A percentile compares a stretch with the other conserved stretches of the same genome.
phyloP scores from a whole-genome alignment of 345 rosid genomes.

The Crucihimalaya himalaica region DNA sequence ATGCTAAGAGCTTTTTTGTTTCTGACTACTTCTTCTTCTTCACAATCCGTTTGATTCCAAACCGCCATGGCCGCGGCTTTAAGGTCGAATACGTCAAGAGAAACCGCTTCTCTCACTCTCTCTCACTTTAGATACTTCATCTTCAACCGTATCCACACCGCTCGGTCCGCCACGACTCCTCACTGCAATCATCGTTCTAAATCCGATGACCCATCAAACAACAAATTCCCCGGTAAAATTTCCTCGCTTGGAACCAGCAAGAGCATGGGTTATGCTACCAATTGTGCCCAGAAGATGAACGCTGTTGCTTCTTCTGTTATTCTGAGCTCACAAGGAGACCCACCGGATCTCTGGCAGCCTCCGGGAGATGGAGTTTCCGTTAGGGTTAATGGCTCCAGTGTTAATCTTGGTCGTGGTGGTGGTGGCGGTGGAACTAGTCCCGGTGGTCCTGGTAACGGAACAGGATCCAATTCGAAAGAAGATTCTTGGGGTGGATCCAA shows the following conservation, averaged over 20 bases:
- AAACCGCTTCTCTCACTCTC: slow-evolving; percentile 57
- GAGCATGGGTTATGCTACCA: slow-evolving; percentile 35
- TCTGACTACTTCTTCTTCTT: neutral
- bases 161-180: slow-evolving; percentile 44
- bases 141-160: slow-evolving; percentile 55
- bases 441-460: slow-evolving; percentile 40
- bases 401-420: slow-evolving; percentile 49
- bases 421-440: slow-evolving; percentile 40
- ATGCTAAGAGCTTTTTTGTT: neutral
- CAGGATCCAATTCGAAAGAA: slow-evolving; percentile 59
- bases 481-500: slow-evolving; percentile 94
- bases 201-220: slow-evolving; percentile 52
- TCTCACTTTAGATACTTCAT: slow-evolving; percentile 68
- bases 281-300: slow-evolving; percentile 34
- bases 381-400: slow-evolving; percentile 46
- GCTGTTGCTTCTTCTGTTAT: slow-evolving; percentile 29
- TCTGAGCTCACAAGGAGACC: slow-evolving; percentile 70
- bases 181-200: slow-evolving; percentile 45
- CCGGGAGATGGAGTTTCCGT: slow-evolving; percentile 80
- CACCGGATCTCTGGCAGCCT: slow-evolving; percentile 99
- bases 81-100: slow-evolving; percentile 63
- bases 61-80: slow-evolving; percentile 70
- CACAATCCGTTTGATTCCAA: slow-evolving; percentile 6
- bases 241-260: slow-evolving; percentile 59
- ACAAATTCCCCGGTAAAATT: slow-evolving; percentile 48